phyloP scores from a whole-genome alignment of 192 early-diverging fungal species.

The Gamsiella multidivaricata region DNA sequence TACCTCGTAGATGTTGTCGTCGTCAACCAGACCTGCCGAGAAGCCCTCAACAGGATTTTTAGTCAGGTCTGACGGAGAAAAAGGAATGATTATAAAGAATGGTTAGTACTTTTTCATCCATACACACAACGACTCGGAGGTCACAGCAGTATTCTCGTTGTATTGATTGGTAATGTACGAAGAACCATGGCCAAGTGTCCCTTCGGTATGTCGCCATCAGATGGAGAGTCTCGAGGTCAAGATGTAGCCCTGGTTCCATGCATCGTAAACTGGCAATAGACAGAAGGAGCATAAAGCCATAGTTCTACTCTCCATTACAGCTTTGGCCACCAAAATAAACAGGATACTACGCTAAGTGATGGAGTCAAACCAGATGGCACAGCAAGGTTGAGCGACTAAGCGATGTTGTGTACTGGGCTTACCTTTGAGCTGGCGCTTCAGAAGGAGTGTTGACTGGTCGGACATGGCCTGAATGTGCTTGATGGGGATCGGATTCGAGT shows the following conservation, averaged over 20 bases:
- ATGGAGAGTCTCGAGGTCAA: no score
- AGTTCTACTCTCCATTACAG: not conserved
- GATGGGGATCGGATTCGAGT: not conserved
- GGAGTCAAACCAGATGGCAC: no score
- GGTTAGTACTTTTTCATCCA: no score
- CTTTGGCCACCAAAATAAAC: not conserved
- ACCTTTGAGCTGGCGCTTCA: slow-evolving; percentile 46
- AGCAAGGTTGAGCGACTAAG: no score
- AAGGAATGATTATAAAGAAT: not conserved
- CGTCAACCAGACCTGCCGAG: slow-evolving; percentile 89
- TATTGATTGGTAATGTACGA: not conserved
- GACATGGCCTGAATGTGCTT: no score
- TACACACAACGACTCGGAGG: no score
- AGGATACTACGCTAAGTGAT: not conserved
- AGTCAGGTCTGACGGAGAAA: slow-evolving; percentile 70
- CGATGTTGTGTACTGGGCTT: not conserved
- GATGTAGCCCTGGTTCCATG: no score
- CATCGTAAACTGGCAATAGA: no score
- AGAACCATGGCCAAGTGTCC: not conserved
- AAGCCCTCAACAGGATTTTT: slow-evolving; percentile 83
- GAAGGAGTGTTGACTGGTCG: slow-evolving; percentile 24
- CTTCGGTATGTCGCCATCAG: no score
- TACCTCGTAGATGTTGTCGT: slow-evolving; percentile 91
- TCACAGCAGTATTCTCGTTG: no score
- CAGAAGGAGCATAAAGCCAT: not conserved